Evolutionary conservation across 148 eudicot species (phyloP).

Genomic region (Rhododendron vialii): DNA sequence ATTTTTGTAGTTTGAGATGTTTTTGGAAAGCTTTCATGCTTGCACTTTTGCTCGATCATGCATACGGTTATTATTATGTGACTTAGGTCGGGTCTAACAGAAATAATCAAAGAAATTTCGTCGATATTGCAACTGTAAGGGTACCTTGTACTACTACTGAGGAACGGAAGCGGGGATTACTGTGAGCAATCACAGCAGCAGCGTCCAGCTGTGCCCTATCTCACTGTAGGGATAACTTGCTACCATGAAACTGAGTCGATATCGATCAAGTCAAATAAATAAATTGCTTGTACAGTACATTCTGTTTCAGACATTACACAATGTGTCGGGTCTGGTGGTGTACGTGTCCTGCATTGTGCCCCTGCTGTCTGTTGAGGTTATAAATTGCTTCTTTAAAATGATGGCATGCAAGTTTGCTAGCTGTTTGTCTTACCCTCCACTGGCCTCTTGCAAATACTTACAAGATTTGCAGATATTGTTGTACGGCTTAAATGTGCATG

Average conservation of each 20-base stretch:
- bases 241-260: not conserved
- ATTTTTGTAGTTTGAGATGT: not conserved
- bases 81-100: not conserved
- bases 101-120: too few species aligned
- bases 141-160: too few species aligned
- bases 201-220: too few species aligned
- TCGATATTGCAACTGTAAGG: not conserved
- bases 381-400: not conserved
- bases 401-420: not conserved
- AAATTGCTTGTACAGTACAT: not conserved
- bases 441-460: not conserved
- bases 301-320: not conserved
- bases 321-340: not conserved
- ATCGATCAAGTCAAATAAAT: not conserved
- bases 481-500: not conserved
- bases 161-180: too few species aligned
- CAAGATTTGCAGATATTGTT: not conserved
- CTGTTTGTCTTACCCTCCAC: not conserved
- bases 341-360: not conserved
- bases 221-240: not conserved
- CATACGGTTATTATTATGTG: not conserved
- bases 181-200: too few species aligned
- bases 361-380: not conserved
- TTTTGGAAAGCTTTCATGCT: not conserved
- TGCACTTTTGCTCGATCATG: not conserved